phyloP scores from a whole-genome alignment of 2,329 filamentous ascomycete species.

The Beauveria brongniartii region DNA sequence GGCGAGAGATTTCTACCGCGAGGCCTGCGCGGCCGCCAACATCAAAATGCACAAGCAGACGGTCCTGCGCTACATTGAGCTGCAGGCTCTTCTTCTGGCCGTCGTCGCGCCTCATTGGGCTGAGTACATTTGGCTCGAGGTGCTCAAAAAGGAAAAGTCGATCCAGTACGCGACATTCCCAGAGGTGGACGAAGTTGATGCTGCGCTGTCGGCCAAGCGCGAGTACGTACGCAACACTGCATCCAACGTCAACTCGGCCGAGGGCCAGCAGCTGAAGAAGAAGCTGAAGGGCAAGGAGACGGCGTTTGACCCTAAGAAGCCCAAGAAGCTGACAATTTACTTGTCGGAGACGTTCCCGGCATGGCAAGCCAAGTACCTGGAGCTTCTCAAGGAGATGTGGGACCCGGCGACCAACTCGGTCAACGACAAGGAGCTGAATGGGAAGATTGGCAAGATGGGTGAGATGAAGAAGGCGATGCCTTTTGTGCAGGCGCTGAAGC shows the following conservation, averaged over 20 bases:
- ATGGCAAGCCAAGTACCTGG: constrained; percentile 90
- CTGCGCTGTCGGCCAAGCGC: constrained; percentile 63
- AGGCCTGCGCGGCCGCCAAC: constrained; percentile 66
- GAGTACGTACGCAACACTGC: constrained; percentile 73
- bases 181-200: constrained; percentile 51
- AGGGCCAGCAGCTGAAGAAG: constrained; percentile 77
- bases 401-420: constrained; percentile 50
- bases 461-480: constrained; percentile 99
- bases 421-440: constrained; percentile 75
- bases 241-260: constrained; percentile 71
- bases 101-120: constrained; percentile 89
- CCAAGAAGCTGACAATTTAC: constrained; percentile 86
- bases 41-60: constrained; percentile 82
- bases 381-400: constrained; percentile 66
- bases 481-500: constrained; percentile 84
- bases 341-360: constrained; percentile 70
- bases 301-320: constrained; percentile 80
- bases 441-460: constrained; percentile 69
- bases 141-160: constrained; percentile 66
- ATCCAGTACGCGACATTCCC: constrained; percentile 78
- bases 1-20: constrained; percentile 84
- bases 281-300: constrained; percentile 85
- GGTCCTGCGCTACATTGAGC: constrained; percentile 71
- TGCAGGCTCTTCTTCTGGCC: constrained; percentile 74
- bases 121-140: constrained; percentile 89